Evolutionary conservation across 805 yeast genomes (phyloP).

Genomic region (Blastobotrys americana): DNA sequence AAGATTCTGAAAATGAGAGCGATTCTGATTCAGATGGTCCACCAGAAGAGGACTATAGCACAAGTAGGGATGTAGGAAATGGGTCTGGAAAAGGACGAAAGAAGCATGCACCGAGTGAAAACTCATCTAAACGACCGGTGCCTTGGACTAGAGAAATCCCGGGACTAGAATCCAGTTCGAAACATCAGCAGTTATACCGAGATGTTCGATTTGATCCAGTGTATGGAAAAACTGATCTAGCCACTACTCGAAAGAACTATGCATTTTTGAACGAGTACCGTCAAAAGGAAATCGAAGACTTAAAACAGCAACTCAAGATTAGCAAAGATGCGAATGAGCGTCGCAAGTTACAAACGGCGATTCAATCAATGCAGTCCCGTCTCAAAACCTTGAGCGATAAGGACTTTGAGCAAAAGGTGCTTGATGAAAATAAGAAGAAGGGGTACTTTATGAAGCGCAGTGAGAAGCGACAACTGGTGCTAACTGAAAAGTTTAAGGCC

Average conservation of each 20-base stretch:
- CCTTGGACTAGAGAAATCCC: slow-evolving; percentile 64
- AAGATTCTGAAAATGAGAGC: slow-evolving; percentile 3
- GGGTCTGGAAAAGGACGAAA: slow-evolving; percentile 32
- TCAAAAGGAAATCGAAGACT: slow-evolving; percentile 56
- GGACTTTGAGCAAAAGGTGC: slow-evolving; percentile 64
- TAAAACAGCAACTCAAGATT: slow-evolving; percentile 42
- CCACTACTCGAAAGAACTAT: slow-evolving; percentile 66
- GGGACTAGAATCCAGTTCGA: slow-evolving; percentile 26
- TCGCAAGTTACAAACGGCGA: slow-evolving; percentile 29
- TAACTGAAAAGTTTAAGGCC: slow-evolving; percentile 30
- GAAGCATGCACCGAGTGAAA: slow-evolving; percentile 86
- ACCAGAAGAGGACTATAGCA: slow-evolving; percentile 13
- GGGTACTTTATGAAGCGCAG: slow-evolving; percentile 36
- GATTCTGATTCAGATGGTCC: slow-evolving; percentile 16
- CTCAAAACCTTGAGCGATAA: slow-evolving; percentile 63
- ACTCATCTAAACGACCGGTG: slow-evolving; percentile 66
- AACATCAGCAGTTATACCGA: slow-evolving; percentile 43
- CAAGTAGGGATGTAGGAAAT: too few relatives aligned
- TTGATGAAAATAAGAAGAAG: slow-evolving; percentile 62
- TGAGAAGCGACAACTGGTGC: slow-evolving; percentile 32
- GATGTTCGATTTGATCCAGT: slow-evolving; percentile 92
- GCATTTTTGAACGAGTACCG: slow-evolving; percentile 83
- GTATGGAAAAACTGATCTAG: slow-evolving; percentile 71
- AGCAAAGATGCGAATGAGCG: slow-evolving; percentile 42
- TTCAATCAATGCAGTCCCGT: slow-evolving; percentile 30